Conservation (phyloP, 2,329 filamentous ascomycete genomes). For the Hypoxylon sp. region DNA sequence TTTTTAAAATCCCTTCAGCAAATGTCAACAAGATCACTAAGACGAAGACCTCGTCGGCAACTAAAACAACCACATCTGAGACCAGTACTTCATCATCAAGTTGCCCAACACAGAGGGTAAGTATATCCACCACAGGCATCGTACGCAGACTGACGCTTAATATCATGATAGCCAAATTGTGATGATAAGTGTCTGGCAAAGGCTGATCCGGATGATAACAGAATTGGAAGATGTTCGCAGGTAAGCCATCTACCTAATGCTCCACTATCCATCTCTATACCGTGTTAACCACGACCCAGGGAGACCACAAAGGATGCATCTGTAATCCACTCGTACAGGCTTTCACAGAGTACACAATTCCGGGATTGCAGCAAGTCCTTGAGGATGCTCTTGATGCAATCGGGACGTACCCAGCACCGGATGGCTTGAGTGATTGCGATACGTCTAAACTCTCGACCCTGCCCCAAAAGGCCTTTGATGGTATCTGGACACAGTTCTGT, state of each 20-base stretch:
- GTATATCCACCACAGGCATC: not conserved
- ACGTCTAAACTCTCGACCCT: no score
- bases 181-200: not conserved
- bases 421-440: no score
- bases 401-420: no score
- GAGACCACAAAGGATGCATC: no score
- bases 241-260: not conserved
- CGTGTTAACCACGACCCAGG: not conserved
- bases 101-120: not conserved
- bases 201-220: not conserved
- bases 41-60: not conserved
- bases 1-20: not conserved
- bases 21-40: not conserved
- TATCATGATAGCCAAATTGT: no score
- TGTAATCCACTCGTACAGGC: no score
- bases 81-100: not conserved
- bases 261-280: not conserved
- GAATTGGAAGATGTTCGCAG: not conserved
- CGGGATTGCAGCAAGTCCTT: no score
- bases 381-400: no score
- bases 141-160: not conserved
- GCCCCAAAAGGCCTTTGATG: no score
- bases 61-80: not conserved
- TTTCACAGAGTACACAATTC: no score
- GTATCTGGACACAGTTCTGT: no score